Evolutionary conservation across 176 grass and related monocot species (phyloP).

Genomic region (Rhynchospora breviuscula): DNA sequence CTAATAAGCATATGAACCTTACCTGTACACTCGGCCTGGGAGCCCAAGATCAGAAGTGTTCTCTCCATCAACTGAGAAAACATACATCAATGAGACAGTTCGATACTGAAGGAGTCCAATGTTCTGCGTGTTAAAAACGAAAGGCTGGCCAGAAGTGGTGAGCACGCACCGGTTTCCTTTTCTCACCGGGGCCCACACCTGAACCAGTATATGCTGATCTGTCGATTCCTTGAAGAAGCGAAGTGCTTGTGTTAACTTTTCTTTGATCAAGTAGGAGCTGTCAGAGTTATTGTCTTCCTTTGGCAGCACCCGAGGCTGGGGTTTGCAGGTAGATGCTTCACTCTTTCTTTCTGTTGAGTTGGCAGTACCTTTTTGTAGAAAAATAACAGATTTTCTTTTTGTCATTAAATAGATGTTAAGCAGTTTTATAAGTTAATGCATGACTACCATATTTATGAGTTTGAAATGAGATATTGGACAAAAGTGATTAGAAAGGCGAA

Average conservation of each 20-base stretch:
- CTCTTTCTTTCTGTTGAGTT: constrained; percentile 37
- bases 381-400: neutral
- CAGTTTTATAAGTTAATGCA: neutral
- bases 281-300: constrained; percentile 39
- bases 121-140: constrained; percentile 69
- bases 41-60: constrained; percentile 60
- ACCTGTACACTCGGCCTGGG: constrained; percentile 81
- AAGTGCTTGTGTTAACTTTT: constrained; percentile 75
- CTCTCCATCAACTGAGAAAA: constrained; percentile 83
- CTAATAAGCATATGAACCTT: neutral
- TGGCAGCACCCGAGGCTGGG: constrained; percentile 41
- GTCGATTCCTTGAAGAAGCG: constrained; percentile 89
- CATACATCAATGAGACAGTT: constrained; percentile 77
- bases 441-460: neutral
- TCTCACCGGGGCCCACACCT: constrained; percentile 96
- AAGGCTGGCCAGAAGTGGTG: constrained; percentile 92
- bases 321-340: constrained; percentile 32
- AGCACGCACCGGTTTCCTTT: constrained; percentile 70
- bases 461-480: neutral
- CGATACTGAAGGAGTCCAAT: constrained; percentile 80
- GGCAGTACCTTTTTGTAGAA: constrained; percentile 40
- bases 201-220: constrained; percentile 74
- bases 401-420: neutral
- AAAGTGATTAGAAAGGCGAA: neutral
- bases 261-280: constrained; percentile 58